Conservation (phyloP, 179 eudicot genomes). For the Carnegiea gigantea region DNA sequence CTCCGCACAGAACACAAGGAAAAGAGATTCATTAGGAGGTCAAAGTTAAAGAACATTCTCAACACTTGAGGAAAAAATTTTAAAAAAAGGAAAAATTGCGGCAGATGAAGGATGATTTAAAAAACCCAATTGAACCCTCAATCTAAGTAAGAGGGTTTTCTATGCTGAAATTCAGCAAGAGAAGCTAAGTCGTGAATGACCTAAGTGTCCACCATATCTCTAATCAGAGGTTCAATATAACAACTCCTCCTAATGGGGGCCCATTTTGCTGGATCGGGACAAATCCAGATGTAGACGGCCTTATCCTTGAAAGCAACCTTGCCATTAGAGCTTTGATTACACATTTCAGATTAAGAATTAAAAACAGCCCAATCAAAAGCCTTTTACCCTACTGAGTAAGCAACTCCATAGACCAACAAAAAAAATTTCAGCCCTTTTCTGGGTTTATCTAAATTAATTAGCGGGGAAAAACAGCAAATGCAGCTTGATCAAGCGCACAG, state of each 20-base stretch:
- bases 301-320: too few species aligned
- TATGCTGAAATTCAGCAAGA: background rate
- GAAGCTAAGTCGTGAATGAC: background rate
- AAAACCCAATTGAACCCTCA: background rate
- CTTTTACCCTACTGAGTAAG: background rate
- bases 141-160: background rate
- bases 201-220: background rate
- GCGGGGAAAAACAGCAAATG: background rate
- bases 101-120: background rate
- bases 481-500: background rate
- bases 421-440: background rate
- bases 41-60: too few species aligned
- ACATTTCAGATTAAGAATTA: background rate
- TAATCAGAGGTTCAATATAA: too few species aligned
- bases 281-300: too few species aligned
- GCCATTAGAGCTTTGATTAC: background rate
- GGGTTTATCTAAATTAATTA: conserved; percentile 5
- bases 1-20: too few species aligned
- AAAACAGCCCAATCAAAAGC: background rate
- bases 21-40: too few species aligned
- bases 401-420: background rate
- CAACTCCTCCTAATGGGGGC: too few species aligned
- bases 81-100: too few species aligned
- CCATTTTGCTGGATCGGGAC: too few species aligned
- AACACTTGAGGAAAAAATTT: too few species aligned